These are phyloP conservation scores for Tylopilus sp. DNA, from an alignment of 768 basidiomycete genomes.

Conservation along the genomic window DNA sequence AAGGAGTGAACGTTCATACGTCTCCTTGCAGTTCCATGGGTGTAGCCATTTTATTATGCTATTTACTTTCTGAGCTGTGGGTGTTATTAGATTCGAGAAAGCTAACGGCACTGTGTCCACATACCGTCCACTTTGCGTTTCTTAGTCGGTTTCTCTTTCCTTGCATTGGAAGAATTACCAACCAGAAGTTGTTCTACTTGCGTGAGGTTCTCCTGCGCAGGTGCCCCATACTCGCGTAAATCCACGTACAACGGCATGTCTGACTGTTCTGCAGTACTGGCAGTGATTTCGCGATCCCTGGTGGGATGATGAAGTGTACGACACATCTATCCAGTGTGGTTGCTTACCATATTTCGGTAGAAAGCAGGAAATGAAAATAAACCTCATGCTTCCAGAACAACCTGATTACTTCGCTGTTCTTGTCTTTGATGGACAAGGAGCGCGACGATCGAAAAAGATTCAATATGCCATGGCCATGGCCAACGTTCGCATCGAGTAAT, in stretches of 20 bases:
- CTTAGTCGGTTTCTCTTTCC: neutral
- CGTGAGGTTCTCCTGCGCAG: neutral
- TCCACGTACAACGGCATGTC: no score
- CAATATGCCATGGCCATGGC: neutral
- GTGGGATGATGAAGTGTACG: neutral
- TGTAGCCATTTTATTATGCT: conserved; percentile 1
- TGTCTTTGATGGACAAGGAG: neutral
- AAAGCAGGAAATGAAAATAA: conserved; percentile 6
- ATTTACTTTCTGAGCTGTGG: neutral
- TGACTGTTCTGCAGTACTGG: no score
- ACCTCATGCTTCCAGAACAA: conserved; percentile 1
- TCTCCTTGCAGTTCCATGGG: conserved; percentile 4
- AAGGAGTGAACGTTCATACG: neutral
- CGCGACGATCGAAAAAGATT: neutral
- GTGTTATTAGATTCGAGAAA: neutral
- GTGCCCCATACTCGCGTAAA: neutral
- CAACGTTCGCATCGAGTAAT: neutral
- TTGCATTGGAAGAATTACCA: neutral
- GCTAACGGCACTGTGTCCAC: neutral
- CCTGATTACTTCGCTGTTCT: neutral
- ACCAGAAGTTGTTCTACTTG: neutral
- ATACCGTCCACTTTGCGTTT: neutral
- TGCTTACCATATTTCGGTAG: neutral
- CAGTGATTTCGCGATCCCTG: neutral
- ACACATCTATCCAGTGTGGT: no score